These are phyloP conservation scores for Alectoria sarmentosa DNA, from an alignment of 495 filamentous ascomycete species.

Conservation along the genomic window DNA sequence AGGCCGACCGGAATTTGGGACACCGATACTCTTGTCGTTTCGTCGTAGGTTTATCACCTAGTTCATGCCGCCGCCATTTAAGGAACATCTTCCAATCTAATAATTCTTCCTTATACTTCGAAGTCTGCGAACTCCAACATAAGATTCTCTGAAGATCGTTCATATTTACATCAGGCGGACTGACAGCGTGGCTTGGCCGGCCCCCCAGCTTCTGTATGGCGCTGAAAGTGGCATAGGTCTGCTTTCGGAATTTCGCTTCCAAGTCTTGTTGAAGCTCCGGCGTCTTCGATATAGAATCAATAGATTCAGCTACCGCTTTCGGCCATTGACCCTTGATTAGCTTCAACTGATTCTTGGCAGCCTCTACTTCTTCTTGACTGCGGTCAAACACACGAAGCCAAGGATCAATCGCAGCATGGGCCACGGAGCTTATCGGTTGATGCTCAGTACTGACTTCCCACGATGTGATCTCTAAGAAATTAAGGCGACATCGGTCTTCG, in stretches of 20 bases:
- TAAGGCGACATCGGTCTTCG: neutral
- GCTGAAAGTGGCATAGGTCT: neutral
- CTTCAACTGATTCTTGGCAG: neutral
- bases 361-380: neutral
- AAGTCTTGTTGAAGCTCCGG: neutral
- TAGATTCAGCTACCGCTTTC: neutral
- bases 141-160: neutral
- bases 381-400: too few relatives aligned
- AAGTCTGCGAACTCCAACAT: neutral
- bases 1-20: too few relatives aligned
- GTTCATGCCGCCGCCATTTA: neutral
- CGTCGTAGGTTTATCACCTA: neutral
- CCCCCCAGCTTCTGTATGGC: neutral
- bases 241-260: neutral
- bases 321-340: neutral
- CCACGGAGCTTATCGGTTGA: too few relatives aligned
- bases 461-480: too few relatives aligned
- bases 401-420: too few relatives aligned
- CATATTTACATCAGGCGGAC: neutral
- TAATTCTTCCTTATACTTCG: neutral
- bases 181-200: neutral
- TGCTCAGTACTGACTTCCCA: too few relatives aligned
- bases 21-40: too few relatives aligned
- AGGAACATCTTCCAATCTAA: neutral
- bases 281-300: neutral